Evolutionary conservation across 495 filamentous ascomycete genomes (phyloP).

Genomic region (Penicillium parvum): DNA sequence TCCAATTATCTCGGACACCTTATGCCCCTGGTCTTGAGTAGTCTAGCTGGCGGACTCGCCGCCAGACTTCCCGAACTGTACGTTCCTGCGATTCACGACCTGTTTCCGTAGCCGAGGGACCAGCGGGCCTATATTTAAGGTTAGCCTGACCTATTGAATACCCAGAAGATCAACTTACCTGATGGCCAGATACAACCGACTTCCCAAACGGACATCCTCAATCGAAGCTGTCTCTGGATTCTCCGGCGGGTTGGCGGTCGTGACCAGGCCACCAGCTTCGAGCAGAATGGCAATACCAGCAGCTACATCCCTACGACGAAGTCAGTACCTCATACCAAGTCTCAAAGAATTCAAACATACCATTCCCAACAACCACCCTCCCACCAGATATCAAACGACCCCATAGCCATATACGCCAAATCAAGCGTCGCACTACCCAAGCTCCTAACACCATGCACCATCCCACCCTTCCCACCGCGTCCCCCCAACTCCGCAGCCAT

Average conservation of each 20-base stretch:
- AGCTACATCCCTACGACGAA: slow-evolving; percentile 45
- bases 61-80: slow-evolving; percentile 65
- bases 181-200: slow-evolving; percentile 62
- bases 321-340: not conserved
- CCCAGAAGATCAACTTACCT: slow-evolving; percentile 32
- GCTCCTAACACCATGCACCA: slow-evolving; percentile 56
- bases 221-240: slow-evolving; percentile 51
- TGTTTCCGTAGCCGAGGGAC: slow-evolving; percentile 53
- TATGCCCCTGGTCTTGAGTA: slow-evolving; percentile 54
- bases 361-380: slow-evolving; percentile 58
- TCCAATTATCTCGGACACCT: no score
- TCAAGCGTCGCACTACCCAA: slow-evolving; percentile 58
- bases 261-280: slow-evolving; percentile 60
- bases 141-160: not conserved
- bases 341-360: slow-evolving; percentile 24
- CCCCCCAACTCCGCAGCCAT: slow-evolving; percentile 61
- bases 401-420: slow-evolving; percentile 55
- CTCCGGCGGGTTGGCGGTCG: slow-evolving; percentile 61
- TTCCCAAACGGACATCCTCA: slow-evolving; percentile 52
- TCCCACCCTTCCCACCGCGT: slow-evolving; percentile 57
- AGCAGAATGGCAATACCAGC: slow-evolving; percentile 53
- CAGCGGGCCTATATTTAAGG: slow-evolving; percentile 49
- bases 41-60: slow-evolving; percentile 54
- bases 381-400: slow-evolving; percentile 56
- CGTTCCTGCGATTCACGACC: slow-evolving; percentile 60